Base-by-base conservation (phyloP, 2,329 filamentous ascomycete species). In the Huntiella savannae region DNA sequence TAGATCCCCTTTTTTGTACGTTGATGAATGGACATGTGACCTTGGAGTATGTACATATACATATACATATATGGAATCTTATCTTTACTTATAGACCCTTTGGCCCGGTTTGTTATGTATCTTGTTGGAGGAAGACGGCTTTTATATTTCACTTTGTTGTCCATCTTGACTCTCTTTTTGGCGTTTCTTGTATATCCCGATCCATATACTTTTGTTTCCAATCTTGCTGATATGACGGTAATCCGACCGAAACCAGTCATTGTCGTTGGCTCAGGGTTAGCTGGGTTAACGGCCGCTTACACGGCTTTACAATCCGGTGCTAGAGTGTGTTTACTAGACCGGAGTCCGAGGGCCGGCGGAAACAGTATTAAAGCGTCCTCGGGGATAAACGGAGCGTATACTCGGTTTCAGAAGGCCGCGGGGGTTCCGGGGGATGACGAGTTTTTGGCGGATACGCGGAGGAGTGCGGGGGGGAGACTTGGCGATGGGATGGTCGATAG, bases 331-430 rank as follows among this genome's bases (percentile, higher is more conserved):
- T 63, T 81, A 43, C 63, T 80, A 10, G 76, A 81, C 49, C 70
- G 73, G 15, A 66, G 67, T 0, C 55, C 66, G 2, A 76, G 75
- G 54, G 71, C 75, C 0, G 75, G 75, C 33, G 74, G 75, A 2
- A 79, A 79, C 54, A 73, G 67, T 54, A 77, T 79, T 58, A 79
- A 79, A 58, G 75, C 75, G 0, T 79, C 75, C 0, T 78, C 74
- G 0, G 75, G 75, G 0, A 79, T 79, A 57, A 79, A 77, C 52
- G 75, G 73, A 5, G 73, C 73, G 0, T 66, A 66, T 0, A 79
- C 75, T 0, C 63, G 62, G 3, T 77, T 71, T 51, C 76, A 80
- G 55, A 56, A 58, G 8, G 58, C 54, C 2, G 45, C 54, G 36
- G 54, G 60, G n/a, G 54, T 62, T 38, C 52, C 56, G 38, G 55